These are phyloP conservation scores for Stentor roeselii DNA, from an alignment of 73 alveolate genomes.

Conservation along the genomic window DNA sequence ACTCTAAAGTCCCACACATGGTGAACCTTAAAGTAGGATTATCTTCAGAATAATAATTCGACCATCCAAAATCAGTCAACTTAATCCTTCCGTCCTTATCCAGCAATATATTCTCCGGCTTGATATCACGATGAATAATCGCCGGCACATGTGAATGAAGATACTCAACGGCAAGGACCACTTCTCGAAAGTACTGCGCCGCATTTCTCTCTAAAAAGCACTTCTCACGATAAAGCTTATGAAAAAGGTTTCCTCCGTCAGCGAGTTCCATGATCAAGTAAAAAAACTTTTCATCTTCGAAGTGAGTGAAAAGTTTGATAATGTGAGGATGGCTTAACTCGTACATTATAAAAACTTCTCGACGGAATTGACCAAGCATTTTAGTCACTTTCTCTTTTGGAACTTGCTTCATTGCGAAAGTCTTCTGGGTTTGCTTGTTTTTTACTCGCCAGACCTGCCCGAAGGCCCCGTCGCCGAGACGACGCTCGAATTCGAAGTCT, in stretches of 20 bases:
- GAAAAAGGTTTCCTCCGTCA: slow-evolving; percentile 45
- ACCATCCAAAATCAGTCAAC: slow-evolving; percentile 85
- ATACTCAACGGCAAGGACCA: slow-evolving; percentile 74
- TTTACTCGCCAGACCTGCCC: slow-evolving; percentile 77
- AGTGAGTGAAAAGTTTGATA: slow-evolving; percentile 86
- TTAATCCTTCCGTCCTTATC: slow-evolving; percentile 47
- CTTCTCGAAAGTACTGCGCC: slow-evolving; percentile 83
- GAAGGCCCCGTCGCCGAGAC: slow-evolving; percentile 78
- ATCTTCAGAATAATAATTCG: slow-evolving; percentile 38
- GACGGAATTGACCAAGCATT: slow-evolving; percentile 80
- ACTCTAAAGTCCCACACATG: slow-evolving; percentile 65
- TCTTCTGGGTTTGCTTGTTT: slow-evolving; percentile 55
- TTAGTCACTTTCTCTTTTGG: slow-evolving; percentile 77
- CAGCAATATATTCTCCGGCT: slow-evolving; percentile 54
- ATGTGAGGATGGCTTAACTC: slow-evolving; percentile 86
- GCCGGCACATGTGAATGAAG: slow-evolving; percentile 76
- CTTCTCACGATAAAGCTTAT: slow-evolving; percentile 48
- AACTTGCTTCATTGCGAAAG: slow-evolving; percentile 77
- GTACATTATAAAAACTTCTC: slow-evolving; percentile 90
- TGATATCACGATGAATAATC: slow-evolving; percentile 42
- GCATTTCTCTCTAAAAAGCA: slow-evolving; percentile 68
- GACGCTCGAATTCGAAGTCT: slow-evolving; percentile 66
- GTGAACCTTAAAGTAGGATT: slow-evolving; percentile 37
- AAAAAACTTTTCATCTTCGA: slow-evolving; percentile 93
- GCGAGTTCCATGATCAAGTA: slow-evolving; percentile 80